Percentiles rank a stretch among this genome's conserved stretches.
Conservation (phyloP, 2,329 filamentous ascomycete species). For the Annulohypoxylon truncatum region DNA sequence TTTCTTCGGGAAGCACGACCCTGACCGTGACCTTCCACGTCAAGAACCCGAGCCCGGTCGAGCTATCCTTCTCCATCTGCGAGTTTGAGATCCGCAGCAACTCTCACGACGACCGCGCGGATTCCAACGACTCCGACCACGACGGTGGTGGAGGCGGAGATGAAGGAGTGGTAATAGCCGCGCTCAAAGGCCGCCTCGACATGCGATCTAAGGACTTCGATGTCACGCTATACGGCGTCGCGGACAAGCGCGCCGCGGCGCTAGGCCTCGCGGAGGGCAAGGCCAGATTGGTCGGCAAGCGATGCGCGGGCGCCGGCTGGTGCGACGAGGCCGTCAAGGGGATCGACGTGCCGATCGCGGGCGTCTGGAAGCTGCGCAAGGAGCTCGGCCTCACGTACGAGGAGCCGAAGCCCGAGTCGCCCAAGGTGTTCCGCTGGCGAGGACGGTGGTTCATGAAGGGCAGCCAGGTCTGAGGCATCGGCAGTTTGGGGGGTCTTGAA, state of each 20-base stretch:
- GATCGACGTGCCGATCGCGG: constrained; percentile 43
- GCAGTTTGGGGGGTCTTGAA: not conserved
- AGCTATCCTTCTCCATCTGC: constrained; percentile 46
- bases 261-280: not conserved
- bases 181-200: constrained; percentile 45
- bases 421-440: constrained; percentile 1
- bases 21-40: constrained; percentile 34
- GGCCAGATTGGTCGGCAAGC: constrained; percentile 40
- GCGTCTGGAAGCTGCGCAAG: constrained; percentile 27
- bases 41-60: constrained; percentile 44
- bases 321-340: constrained; percentile 43
- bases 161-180: constrained; percentile 40
- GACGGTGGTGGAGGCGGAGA: no score
- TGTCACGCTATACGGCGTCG: constrained; percentile 34
- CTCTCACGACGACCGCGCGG: constrained; percentile 16
- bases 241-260: constrained; percentile 18
- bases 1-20: not conserved
- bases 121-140: no score
- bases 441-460: constrained; percentile 9
- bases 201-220: constrained; percentile 40
- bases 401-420: not conserved
- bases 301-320: constrained; percentile 44
- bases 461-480: not conserved
- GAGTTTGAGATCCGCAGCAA: constrained; percentile 43
- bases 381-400: constrained; percentile 28